Evolutionary conservation across 2,329 filamentous ascomycete genomes (phyloP).

Genomic region (Triangularia verruculosa): DNA sequence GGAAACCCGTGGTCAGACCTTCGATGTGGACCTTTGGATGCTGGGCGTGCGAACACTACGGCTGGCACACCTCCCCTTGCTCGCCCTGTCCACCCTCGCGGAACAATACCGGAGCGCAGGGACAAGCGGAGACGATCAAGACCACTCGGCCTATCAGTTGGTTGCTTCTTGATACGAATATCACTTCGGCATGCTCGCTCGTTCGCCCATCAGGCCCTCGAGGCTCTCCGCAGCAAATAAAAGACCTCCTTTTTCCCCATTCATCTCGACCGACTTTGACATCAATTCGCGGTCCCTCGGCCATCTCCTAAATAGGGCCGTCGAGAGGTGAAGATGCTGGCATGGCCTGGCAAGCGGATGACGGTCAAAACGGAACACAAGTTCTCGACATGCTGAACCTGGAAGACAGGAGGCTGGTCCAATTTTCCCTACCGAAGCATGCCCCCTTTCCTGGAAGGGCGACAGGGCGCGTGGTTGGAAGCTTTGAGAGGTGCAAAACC

Average conservation of each 20-base stretch:
- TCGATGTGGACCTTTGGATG: slow-evolving; percentile 1
- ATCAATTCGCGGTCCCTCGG: not conserved
- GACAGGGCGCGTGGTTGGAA: not conserved
- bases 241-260: not conserved
- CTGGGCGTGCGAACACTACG: not conserved
- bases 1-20: slow-evolving; percentile 13
- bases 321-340: not conserved
- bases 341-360: not conserved
- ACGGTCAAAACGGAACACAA: not conserved
- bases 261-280: not conserved
- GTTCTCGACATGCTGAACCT: not conserved
- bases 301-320: not conserved
- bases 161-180: slow-evolving; percentile 1
- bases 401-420: not conserved
- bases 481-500: slow-evolving; percentile 6
- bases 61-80: not conserved
- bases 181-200: not conserved
- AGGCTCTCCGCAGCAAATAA: not conserved
- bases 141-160: slow-evolving; percentile 7
- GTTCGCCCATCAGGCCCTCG: not conserved
- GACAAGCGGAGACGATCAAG: not conserved
- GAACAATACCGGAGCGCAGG: not conserved
- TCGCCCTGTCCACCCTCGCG: slow-evolving; percentile 12
- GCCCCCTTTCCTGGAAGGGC: not conserved
- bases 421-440: not conserved